Conservation (phyloP, 352 stramenopile species). For the Globisporangium barbulae region DNA sequence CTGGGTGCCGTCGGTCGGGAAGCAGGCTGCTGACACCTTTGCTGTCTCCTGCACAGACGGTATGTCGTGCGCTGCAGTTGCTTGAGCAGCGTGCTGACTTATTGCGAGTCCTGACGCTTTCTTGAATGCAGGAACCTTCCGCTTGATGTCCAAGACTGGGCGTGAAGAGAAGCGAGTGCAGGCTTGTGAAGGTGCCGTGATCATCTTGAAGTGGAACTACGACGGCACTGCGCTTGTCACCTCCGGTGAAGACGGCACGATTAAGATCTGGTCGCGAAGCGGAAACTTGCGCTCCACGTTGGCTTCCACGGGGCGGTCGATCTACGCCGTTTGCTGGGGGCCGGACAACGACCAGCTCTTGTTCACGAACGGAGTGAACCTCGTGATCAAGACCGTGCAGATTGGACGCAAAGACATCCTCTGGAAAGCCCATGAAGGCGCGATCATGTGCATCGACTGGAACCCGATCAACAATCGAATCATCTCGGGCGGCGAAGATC, state of each 20-base stretch:
- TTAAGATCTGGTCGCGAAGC: constrained; percentile 91
- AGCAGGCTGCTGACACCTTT: constrained; percentile 82
- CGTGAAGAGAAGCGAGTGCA: constrained; percentile 91
- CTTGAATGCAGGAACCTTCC: constrained; percentile 60
- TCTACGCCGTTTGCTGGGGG: constrained; percentile 91
- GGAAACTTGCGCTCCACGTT: constrained; percentile 87
- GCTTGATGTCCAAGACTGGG: constrained; percentile 86
- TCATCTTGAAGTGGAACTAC: constrained; percentile 91
- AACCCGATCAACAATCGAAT: constrained; percentile 91
- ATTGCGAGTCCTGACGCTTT: background rate
- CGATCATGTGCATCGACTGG: constrained; percentile 92
- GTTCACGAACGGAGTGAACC: constrained; percentile 81
- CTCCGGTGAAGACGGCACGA: constrained; percentile 89
- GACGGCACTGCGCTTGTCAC: constrained; percentile 90
- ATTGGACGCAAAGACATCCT: constrained; percentile 83
- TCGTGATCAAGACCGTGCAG: constrained; percentile 92
- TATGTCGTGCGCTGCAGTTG: background rate
- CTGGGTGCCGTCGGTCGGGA: constrained; percentile 80
- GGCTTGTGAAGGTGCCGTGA: constrained; percentile 81
- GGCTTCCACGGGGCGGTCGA: constrained; percentile 66
- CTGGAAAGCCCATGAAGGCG: constrained; percentile 91
- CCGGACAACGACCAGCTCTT: constrained; percentile 90
- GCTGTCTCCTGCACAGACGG: constrained; percentile 89
- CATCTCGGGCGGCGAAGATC: constrained; percentile 91
- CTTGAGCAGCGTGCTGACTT: background rate